These are phyloP conservation scores for Termitomyces sp. DNA, from an alignment of 768 basidiomycete genomes.

Conservation along the genomic window DNA sequence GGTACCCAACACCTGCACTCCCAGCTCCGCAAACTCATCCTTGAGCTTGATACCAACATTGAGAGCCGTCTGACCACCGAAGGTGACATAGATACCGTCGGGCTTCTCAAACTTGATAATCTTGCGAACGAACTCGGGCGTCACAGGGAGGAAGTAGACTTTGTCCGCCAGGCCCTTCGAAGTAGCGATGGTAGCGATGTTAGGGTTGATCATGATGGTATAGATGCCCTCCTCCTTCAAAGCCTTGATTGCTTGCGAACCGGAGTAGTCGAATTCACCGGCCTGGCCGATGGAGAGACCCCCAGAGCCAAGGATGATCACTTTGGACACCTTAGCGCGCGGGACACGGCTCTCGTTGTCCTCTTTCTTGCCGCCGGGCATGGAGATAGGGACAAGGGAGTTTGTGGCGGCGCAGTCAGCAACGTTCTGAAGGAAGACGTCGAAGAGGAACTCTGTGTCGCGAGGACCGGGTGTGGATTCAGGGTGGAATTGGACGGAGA, in stretches of 20 bases:
- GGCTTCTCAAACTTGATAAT: conserved; percentile 99
- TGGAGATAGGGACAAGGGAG: conserved; percentile 53
- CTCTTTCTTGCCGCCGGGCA: conserved; percentile 79
- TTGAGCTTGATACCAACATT: conserved; percentile 97
- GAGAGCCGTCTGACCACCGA: conserved; percentile 96
- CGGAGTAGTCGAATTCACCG: conserved; percentile 99
- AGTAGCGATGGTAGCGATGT: conserved; percentile 98
- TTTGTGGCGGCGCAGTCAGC: conserved; percentile 66
- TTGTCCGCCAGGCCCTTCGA: conserved; percentile 98
- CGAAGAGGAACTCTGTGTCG: conserved; percentile 98
- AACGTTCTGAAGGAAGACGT: conserved; percentile 92
- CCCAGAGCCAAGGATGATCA: conserved; percentile 95
- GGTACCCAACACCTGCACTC: conserved; percentile 92
- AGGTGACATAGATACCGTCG: conserved; percentile 98
- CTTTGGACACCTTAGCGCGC: conserved; percentile 82
- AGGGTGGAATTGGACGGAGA: conserved; percentile 99
- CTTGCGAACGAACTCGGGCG: conserved; percentile 95
- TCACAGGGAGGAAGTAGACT: conserved; percentile 99
- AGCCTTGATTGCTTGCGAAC: conserved; percentile 98
- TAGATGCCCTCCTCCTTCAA: conserved; percentile 99
- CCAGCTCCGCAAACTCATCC: conserved; percentile 89
- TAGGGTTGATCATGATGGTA: conserved; percentile 97
- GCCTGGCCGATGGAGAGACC: conserved; percentile 98
- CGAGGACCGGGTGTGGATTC: conserved; percentile 96
- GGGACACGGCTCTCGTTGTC: conserved; percentile 78